Conservation (phyloP, 495 filamentous ascomycete genomes). For the Bombardia bombarda region DNA sequence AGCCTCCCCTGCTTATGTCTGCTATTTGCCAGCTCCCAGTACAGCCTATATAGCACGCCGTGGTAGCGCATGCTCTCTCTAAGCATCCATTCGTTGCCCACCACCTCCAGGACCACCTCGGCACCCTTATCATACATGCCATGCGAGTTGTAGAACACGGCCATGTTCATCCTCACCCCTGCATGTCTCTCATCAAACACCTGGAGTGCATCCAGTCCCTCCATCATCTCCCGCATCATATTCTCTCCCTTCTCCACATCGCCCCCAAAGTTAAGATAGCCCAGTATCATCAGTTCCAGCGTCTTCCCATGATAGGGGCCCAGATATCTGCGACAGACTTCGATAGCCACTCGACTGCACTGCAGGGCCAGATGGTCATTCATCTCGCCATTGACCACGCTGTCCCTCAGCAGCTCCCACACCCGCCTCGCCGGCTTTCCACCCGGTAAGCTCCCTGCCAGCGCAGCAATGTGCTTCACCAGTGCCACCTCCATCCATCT, state of each 20-base stretch:
- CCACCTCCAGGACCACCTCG: neutral
- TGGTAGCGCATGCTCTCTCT: neutral
- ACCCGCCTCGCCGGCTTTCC: neutral
- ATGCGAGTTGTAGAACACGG: constrained; percentile 4
- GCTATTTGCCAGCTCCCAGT: neutral
- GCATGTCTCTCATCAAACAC: constrained; percentile 8
- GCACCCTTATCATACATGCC: neutral
- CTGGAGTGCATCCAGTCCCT: constrained; percentile 2
- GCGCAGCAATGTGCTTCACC: constrained; percentile 1
- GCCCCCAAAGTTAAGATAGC: neutral
- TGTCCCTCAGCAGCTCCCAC: constrained; percentile 3
- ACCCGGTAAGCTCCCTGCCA: neutral
- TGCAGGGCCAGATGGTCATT: constrained; percentile 2
- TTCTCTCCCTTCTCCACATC: neutral
- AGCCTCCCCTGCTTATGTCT: neutral
- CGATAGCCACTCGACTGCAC: neutral
- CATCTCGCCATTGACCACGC: constrained; percentile 1
- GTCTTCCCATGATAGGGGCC: constrained; percentile 6
- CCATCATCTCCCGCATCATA: neutral
- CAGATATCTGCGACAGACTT: neutral
- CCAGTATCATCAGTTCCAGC: constrained; percentile 1
- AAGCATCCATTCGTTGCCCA: constrained; percentile 1
- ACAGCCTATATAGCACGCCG: constrained; percentile 1
- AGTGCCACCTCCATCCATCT: constrained; percentile 5
- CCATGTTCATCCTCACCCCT: constrained; percentile 6